Percentiles rank a stretch among this genome's conserved stretches.
Conservation (phyloP, 2,329 filamentous ascomycete species). For the Exophiala dermatitidis region DNA sequence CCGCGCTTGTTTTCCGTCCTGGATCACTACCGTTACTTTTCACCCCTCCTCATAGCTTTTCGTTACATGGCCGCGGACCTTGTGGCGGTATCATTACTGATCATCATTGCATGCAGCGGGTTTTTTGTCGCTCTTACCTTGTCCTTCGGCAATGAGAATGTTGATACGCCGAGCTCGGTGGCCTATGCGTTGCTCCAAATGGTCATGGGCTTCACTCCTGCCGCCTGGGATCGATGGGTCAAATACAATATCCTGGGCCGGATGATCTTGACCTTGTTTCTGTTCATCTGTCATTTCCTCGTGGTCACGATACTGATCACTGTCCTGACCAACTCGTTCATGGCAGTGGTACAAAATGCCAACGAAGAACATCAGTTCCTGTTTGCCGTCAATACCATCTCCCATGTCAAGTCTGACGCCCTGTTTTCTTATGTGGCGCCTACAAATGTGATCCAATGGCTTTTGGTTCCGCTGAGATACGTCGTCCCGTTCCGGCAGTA, state of each 20-base stretch:
- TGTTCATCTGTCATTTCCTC: conserved; percentile 92
- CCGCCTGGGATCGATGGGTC: conserved; percentile 85
- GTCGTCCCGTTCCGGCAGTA: conserved; percentile 73
- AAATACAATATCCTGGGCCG: conserved; percentile 74
- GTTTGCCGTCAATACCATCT: conserved; percentile 94
- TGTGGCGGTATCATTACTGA: conserved; percentile 73
- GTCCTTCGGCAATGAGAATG: conserved; percentile 60
- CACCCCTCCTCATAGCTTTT: conserved; percentile 87
- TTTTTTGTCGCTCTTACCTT: conserved; percentile 94
- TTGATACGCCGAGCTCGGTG: conserved; percentile 63
- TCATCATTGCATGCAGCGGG: conserved; percentile 81
- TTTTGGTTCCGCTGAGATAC: conserved; percentile 75
- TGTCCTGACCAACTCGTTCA: conserved; percentile 93
- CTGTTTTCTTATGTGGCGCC: conserved; percentile 91
- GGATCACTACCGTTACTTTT: conserved; percentile 94
- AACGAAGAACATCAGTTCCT: conserved; percentile 87
- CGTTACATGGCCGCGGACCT: conserved; percentile 89
- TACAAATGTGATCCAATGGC: conserved; percentile 84
- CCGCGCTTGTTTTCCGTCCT: conserved; percentile 87
- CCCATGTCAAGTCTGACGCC: conserved; percentile 96
- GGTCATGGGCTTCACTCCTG: conserved; percentile 90
- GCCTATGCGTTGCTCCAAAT: conserved; percentile 90
- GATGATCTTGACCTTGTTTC: conserved; percentile 67
- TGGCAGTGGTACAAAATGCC: conserved; percentile 87
- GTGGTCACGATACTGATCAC: conserved; percentile 92